Conservation (phyloP, 495 filamentous ascomycete species). For the Hypoxylon intermedium region DNA sequence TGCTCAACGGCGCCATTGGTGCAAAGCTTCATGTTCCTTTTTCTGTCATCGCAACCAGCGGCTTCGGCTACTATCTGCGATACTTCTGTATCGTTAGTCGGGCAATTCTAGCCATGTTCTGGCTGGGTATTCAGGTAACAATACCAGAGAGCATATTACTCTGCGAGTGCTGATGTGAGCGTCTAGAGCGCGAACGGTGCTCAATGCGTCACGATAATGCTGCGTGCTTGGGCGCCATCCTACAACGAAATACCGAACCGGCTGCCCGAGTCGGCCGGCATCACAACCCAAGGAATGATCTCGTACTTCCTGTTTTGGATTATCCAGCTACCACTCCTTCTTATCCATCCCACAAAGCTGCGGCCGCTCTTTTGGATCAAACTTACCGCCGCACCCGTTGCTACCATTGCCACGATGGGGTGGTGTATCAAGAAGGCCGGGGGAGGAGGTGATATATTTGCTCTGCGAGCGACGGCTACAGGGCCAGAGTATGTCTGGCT, state of each 20-base stretch:
- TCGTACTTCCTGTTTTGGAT: slow-evolving; percentile 69
- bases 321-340: slow-evolving; percentile 60
- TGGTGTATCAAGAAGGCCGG: slow-evolving; percentile 60
- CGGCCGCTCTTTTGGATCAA: slow-evolving; percentile 68
- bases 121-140: slow-evolving; percentile 66
- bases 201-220: slow-evolving; percentile 69
- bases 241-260: slow-evolving; percentile 62
- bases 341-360: slow-evolving; percentile 64
- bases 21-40: slow-evolving; percentile 71
- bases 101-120: slow-evolving; percentile 73
- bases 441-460: slow-evolving; percentile 54
- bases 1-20: slow-evolving; percentile 68
- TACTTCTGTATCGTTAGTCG: slow-evolving; percentile 73
- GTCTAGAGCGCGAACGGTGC: slow-evolving; percentile 69
- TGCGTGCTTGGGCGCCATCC: slow-evolving; percentile 72
- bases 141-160: background rate
- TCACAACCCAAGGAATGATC: slow-evolving; percentile 70
- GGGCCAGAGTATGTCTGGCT: slow-evolving; percentile 52
- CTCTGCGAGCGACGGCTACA: slow-evolving; percentile 49
- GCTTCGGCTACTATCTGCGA: slow-evolving; percentile 73
- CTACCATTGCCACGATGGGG: slow-evolving; percentile 60
- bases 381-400: slow-evolving; percentile 58
- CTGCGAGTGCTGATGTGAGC: background rate
- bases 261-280: slow-evolving; percentile 64
- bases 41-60: slow-evolving; percentile 69